phyloP scores from a whole-genome alignment of 371 early-diverging fungal species.

The Phascolomyces articulosus region DNA sequence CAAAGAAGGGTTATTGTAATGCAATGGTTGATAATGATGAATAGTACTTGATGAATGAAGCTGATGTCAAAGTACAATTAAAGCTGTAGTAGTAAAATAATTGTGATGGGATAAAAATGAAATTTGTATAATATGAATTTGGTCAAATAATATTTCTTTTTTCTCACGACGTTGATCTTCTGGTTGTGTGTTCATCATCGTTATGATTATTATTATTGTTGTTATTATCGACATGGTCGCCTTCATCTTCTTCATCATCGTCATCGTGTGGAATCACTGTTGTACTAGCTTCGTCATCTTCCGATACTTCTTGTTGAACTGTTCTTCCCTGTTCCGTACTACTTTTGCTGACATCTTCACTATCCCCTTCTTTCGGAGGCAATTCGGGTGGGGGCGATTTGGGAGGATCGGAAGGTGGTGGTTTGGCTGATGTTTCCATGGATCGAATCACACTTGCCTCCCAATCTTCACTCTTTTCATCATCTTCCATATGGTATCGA shows the following conservation, averaged over 20 bases:
- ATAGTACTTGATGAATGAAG: no score
- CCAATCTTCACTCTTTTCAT: constrained; percentile 9
- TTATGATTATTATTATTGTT: not conserved
- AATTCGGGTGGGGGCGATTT: not conserved
- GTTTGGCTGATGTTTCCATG: constrained; percentile 6
- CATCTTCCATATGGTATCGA: not conserved
- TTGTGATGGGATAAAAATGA: no score
- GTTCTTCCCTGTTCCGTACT: not conserved
- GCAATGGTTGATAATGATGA: no score
- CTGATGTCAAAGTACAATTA: no score
- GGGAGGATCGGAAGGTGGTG: not conserved
- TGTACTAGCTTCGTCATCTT: not conserved
- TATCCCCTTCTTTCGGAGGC: not conserved
- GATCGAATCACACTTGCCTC: constrained; percentile 9
- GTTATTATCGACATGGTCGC: not conserved
- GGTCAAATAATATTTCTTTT: no score
- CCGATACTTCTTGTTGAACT: not conserved
- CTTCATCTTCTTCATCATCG: not conserved
- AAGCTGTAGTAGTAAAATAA: no score
- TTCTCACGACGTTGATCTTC: no score
- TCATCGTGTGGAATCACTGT: not conserved
- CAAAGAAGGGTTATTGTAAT: no score
- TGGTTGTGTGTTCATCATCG: not conserved
- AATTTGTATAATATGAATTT: no score
- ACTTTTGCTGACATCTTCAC: not conserved